phyloP scores from a whole-genome alignment of 441 rosid species.

The Rhodomyrtus psidioides region DNA sequence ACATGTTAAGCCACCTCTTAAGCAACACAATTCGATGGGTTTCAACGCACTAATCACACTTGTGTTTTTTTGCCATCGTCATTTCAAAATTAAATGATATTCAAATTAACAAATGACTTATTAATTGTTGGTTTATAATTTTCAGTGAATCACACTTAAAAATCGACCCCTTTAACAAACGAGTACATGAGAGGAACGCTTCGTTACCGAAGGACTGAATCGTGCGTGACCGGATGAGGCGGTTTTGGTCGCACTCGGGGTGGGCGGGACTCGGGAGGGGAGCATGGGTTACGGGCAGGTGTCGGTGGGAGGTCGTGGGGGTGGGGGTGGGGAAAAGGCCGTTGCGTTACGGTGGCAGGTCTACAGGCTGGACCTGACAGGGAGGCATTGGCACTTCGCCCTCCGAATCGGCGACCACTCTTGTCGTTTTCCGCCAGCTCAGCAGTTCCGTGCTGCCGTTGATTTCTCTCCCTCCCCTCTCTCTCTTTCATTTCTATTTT shows the following conservation, averaged over 20 bases:
- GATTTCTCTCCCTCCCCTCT: neutral
- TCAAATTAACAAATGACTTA: neutral
- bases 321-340: constrained; percentile 3
- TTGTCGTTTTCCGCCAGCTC: constrained; percentile 67
- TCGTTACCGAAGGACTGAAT: neutral
- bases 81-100: rapidly evolving
- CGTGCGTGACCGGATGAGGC: constrained; percentile 33
- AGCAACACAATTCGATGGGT: neutral
- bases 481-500: neutral
- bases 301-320: neutral
- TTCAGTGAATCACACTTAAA: neutral
- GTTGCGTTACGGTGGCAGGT: constrained; percentile 30
- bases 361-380: constrained; percentile 54
- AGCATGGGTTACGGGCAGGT: neutral
- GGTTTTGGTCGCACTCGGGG: neutral
- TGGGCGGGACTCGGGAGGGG: neutral
- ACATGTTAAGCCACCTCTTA: neutral
- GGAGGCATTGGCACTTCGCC: constrained; percentile 40
- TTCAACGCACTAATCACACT: rapidly evolving
- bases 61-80: neutral
- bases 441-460: constrained; percentile 23
- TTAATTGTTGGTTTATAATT: neutral
- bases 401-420: constrained; percentile 63
- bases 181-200: neutral
- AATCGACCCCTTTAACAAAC: neutral